These are phyloP conservation scores for Aspergillus mulundensis DNA, from an alignment of 495 filamentous ascomycete genomes.

Conservation along the genomic window DNA sequence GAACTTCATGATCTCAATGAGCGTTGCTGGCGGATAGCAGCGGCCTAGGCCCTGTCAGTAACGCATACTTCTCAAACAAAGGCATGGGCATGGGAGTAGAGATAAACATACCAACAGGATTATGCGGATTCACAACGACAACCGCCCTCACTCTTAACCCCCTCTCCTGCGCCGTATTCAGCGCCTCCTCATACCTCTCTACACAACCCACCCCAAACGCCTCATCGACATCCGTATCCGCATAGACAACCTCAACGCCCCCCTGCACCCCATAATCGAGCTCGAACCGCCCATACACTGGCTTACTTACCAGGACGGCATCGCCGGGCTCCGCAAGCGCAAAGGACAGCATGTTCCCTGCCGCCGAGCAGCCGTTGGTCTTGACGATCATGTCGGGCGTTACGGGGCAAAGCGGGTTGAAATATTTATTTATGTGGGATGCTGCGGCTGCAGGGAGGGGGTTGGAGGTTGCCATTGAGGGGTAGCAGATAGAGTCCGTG, in stretches of 20 bases:
- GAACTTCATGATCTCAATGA: slow-evolving; percentile 46
- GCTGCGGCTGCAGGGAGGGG: slow-evolving; percentile 29
- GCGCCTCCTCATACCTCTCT: slow-evolving; percentile 29
- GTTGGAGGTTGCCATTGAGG: slow-evolving; percentile 24
- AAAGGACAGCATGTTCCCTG: slow-evolving; percentile 36
- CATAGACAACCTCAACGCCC: slow-evolving; percentile 34
- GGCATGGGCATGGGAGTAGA: too few relatives aligned
- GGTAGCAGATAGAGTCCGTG: slow-evolving; percentile 29
- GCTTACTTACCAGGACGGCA: slow-evolving; percentile 39
- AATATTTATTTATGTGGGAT: slow-evolving; percentile 34
- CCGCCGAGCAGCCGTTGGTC: slow-evolving; percentile 33
- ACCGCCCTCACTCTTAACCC: slow-evolving; percentile 23
- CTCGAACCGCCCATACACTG: slow-evolving; percentile 39
- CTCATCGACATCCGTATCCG: slow-evolving; percentile 26
- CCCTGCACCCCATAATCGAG: slow-evolving; percentile 36
- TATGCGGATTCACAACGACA: slow-evolving; percentile 39
- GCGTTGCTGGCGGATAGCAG: slow-evolving; percentile 49
- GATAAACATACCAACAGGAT: slow-evolving; percentile 42
- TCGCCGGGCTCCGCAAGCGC: slow-evolving; percentile 43
- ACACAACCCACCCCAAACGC: slow-evolving; percentile 27
- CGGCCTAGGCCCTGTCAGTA: slow-evolving; percentile 29
- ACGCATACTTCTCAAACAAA: not conserved
- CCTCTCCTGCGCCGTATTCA: slow-evolving; percentile 15
- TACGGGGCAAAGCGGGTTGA: slow-evolving; percentile 31
- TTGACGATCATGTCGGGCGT: slow-evolving; percentile 31